Conservation (phyloP, 306 rosid species). For the Comarum palustre region DNA sequence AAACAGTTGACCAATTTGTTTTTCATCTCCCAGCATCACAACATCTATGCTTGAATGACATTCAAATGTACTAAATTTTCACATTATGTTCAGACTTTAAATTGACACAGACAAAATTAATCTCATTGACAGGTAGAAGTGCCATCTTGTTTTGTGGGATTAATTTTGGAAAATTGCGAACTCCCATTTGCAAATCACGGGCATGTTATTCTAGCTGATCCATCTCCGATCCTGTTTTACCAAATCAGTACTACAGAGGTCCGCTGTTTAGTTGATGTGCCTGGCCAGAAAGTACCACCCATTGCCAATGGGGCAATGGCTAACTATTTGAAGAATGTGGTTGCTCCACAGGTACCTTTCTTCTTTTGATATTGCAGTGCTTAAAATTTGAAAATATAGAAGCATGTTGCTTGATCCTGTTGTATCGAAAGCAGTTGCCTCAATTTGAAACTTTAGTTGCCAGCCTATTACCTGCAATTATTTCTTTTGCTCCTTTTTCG, state of each 20-base stretch:
- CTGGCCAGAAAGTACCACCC: slow-evolving; percentile 49
- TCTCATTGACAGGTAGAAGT: slow-evolving; percentile 41
- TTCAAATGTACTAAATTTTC: background rate
- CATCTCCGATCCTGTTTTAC: slow-evolving; percentile 56
- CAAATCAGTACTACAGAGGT: slow-evolving; percentile 51
- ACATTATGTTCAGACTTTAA: background rate
- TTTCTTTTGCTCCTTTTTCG: background rate
- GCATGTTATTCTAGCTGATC: slow-evolving; percentile 54
- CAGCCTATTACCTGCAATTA: background rate
- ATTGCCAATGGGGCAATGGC: slow-evolving; percentile 48
- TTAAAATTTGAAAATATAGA: background rate
- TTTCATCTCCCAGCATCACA: background rate
- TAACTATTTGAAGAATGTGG: slow-evolving; percentile 39
- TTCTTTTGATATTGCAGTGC: background rate
- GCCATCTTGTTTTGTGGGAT: slow-evolving; percentile 50
- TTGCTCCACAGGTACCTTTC: slow-evolving; percentile 58
- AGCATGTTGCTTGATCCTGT: background rate
- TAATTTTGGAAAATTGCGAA: slow-evolving; percentile 49
- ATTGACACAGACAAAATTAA: background rate
- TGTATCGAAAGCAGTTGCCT: background rate
- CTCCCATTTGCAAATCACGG: slow-evolving; percentile 59
- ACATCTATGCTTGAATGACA: background rate
- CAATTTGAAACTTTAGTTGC: background rate
- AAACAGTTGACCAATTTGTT: background rate
- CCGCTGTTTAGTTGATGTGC: slow-evolving; percentile 58